Conservation (phyloP, 2,329 filamentous ascomycete species). For the Xylaria multiplex region DNA sequence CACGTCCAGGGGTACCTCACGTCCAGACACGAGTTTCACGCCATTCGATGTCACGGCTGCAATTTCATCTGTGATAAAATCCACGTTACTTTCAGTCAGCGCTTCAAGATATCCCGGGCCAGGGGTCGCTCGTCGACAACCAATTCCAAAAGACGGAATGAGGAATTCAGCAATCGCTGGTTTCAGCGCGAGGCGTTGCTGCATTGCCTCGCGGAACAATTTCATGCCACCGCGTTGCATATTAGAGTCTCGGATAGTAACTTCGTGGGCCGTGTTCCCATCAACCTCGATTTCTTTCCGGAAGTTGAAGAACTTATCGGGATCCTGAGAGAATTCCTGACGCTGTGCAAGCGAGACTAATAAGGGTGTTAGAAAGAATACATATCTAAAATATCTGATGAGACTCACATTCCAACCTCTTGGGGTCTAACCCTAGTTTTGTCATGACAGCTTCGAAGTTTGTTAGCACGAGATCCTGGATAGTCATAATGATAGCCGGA, state of each 20-base stretch:
- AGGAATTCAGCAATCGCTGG: slow-evolving; percentile 57
- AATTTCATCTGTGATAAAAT: slow-evolving; percentile 52
- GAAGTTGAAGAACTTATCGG: slow-evolving; percentile 53
- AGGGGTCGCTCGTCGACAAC: slow-evolving; percentile 58
- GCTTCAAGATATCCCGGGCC: slow-evolving; percentile 59
- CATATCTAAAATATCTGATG: not conserved
- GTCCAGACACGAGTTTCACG: slow-evolving; percentile 46
- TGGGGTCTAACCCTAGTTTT: slow-evolving; percentile 55
- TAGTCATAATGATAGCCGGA: not conserved
- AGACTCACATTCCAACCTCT: slow-evolving; percentile 52
- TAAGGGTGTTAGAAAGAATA: not conserved
- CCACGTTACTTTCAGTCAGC: slow-evolving; percentile 54
- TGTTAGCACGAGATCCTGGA: not conserved
- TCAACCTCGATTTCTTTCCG: slow-evolving; percentile 57
- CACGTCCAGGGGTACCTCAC: slow-evolving; percentile 54
- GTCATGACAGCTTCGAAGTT: slow-evolving; percentile 49
- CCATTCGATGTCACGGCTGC: slow-evolving; percentile 50
- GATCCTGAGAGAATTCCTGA: slow-evolving; percentile 51
- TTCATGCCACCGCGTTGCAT: slow-evolving; percentile 50
- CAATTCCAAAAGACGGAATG: slow-evolving; percentile 56
- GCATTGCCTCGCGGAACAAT: slow-evolving; percentile 54
- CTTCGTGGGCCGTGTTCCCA: slow-evolving; percentile 56
- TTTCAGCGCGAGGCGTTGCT: slow-evolving; percentile 52
- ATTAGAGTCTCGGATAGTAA: slow-evolving; percentile 51
- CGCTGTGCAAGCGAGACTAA: slow-evolving; percentile 54